Conservation (phyloP, 2,329 filamentous ascomycete genomes). For the Bertia moriformis region DNA sequence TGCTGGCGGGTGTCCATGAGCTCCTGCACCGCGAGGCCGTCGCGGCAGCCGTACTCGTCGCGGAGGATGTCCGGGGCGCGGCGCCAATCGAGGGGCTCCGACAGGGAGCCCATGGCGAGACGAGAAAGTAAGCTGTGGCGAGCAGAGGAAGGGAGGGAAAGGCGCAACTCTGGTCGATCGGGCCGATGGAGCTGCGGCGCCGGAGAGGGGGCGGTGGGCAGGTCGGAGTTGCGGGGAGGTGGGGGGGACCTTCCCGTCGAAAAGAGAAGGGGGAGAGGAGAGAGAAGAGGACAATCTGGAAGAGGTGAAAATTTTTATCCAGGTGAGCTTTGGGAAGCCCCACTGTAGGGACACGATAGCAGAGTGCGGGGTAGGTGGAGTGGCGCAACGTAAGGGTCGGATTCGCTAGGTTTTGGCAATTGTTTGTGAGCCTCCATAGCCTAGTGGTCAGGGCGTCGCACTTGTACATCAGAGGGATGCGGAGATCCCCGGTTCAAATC, state of each 20-base stretch:
- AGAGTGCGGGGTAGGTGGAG: too few relatives aligned
- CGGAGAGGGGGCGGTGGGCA: conserved; percentile 5
- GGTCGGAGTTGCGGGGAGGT: neutral
- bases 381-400: too few relatives aligned
- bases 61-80: conserved; percentile 68
- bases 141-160: conserved; percentile 12
- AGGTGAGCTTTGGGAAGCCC: neutral
- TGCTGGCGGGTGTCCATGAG: conserved; percentile 83
- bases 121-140: conserved; percentile 14
- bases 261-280: too few relatives aligned
- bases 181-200: conserved; percentile 7
- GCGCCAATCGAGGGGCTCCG: conserved; percentile 55
- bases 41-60: conserved; percentile 64
- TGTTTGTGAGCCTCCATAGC: neutral
- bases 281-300: neutral
- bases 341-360: neutral
- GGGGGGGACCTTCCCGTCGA: neutral
- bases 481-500: neutral
- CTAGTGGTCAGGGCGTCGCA: neutral
- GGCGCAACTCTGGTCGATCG: conserved; percentile 10
- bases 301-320: neutral
- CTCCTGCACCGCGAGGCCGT: conserved; percentile 77
- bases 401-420: neutral
- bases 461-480: neutral
- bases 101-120: conserved; percentile 28